phyloP scores from a whole-genome alignment of 768 basidiomycete species.

The Boletus bicolor region DNA sequence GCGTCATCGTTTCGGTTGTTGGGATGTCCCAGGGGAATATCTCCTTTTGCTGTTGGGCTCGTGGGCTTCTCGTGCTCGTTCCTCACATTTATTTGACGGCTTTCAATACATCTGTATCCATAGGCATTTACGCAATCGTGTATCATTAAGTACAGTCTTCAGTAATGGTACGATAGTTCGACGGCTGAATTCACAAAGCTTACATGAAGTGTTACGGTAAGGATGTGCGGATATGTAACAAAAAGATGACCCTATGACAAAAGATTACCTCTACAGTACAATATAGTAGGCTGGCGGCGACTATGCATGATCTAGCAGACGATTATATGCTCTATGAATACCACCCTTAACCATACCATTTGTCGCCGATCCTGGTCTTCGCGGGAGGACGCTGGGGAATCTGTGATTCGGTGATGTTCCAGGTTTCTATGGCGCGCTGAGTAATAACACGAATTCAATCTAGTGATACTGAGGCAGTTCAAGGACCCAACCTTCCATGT shows the following conservation, averaged over 20 bases:
- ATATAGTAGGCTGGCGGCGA: conserved; percentile 8
- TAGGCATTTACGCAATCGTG: background rate
- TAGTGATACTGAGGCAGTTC: background rate
- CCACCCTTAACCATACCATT: conserved; percentile 63
- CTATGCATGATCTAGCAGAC: conserved; percentile 1
- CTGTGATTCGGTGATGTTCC: conserved; percentile 69
- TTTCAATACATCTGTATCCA: conserved; percentile 5
- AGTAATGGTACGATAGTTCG: background rate
- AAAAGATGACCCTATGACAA: background rate
- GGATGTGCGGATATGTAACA: background rate
- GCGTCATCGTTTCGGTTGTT: background rate
- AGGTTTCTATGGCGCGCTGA: conserved; percentile 85
- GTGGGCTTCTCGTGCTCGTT: background rate
- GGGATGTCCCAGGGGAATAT: background rate
- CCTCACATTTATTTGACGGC: background rate
- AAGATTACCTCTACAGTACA: conserved; percentile 18
- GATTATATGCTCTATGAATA: background rate
- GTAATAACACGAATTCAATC: background rate
- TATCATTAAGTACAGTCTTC: background rate
- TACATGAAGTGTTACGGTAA: background rate
- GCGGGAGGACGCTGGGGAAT: conserved; percentile 74
- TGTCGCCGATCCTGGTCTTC: conserved; percentile 52
- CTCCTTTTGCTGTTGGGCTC: background rate
- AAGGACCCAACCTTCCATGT: conserved; percentile 71
- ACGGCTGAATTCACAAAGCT: background rate